Evolutionary conservation across 2,329 filamentous ascomycete species (phyloP).

Genomic region (Fusarium ambrosium): DNA sequence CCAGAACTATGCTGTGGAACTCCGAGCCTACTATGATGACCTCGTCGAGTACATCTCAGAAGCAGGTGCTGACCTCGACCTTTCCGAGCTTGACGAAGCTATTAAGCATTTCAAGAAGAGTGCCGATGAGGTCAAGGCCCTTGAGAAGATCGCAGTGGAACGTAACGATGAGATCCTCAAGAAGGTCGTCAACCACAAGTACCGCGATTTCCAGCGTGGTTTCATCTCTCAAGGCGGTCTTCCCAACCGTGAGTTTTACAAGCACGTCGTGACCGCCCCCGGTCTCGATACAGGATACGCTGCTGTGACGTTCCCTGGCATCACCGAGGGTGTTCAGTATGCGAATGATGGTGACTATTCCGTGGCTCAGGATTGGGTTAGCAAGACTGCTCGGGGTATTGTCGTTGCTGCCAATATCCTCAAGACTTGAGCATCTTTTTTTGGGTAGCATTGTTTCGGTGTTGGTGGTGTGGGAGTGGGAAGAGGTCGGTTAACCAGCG

Average conservation of each 20-base stretch:
- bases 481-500: background rate
- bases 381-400: slow-evolving; percentile 53
- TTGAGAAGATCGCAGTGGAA: slow-evolving; percentile 49
- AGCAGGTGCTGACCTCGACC: slow-evolving; percentile 53
- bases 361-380: slow-evolving; percentile 52
- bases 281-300: slow-evolving; percentile 62
- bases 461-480: background rate
- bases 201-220: slow-evolving; percentile 62
- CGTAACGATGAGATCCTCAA: slow-evolving; percentile 49
- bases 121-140: slow-evolving; percentile 50
- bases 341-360: slow-evolving; percentile 50
- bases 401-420: slow-evolving; percentile 53
- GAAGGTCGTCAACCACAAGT: slow-evolving; percentile 60
- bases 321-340: slow-evolving; percentile 76
- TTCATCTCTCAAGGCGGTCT: slow-evolving; percentile 63
- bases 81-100: slow-evolving; percentile 53
- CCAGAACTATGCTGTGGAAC: slow-evolving; percentile 56
- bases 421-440: slow-evolving; percentile 31
- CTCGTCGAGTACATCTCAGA: slow-evolving; percentile 51
- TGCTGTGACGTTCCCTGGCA: slow-evolving; percentile 64
- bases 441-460: background rate
- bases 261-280: slow-evolving; percentile 62
- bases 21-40: slow-evolving; percentile 56
- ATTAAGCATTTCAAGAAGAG: slow-evolving; percentile 54
- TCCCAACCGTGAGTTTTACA: slow-evolving; percentile 60